Evolutionary conservation across 2,329 filamentous ascomycete species (phyloP), one percentile per base, ranked within the genome.

Genomic region (Alternaria triticimaculans): DNA sequence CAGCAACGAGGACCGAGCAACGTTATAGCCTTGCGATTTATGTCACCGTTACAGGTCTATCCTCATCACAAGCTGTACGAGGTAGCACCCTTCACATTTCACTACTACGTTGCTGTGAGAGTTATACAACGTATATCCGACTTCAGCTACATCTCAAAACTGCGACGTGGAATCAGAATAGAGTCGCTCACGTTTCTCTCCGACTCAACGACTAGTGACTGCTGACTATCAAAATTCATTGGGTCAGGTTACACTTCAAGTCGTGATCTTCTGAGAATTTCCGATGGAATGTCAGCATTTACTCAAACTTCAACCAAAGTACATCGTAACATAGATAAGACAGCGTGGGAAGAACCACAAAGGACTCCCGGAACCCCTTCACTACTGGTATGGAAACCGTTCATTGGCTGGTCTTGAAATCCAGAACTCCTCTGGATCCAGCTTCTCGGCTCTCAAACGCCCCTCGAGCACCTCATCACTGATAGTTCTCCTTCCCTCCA

Each of bases 21-120:
- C 14, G 25, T 41, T 12, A 26, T 14, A 10, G 28, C n/a, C 26
- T 53, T 25, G 25, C 59, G 12, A 8, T 58, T 37, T n/a, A 37
- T 20, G 15, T 58, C 15, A 46, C 28, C 12, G 46, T 37, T 11
- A 46, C 46, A 14, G 20, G 11, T 30, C 25, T 9, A 20, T 37
- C n/a, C 6, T 7, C 6, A 46, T 28, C 37, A 51, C 37, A 14
- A 51, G 43, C 15, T 10, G 37, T 50, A 58, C 46, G 26, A 45
- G 20, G 44, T 46, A 15, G 44, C 44, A 46, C 44, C 44, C 20
- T 46, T 46, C 44, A 46, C 44, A 46, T 46, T 9, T 20, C 12
- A 10, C 44, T 20, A 18, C 37, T 3, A 41, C 20, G 21, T 46
- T 45, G 20, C 20, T 23, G 3, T 41, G 15, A 41, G n/a, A 11